Conservation (phyloP, 2,329 filamentous ascomycete species). For the Trichocomaceae sp. region DNA sequence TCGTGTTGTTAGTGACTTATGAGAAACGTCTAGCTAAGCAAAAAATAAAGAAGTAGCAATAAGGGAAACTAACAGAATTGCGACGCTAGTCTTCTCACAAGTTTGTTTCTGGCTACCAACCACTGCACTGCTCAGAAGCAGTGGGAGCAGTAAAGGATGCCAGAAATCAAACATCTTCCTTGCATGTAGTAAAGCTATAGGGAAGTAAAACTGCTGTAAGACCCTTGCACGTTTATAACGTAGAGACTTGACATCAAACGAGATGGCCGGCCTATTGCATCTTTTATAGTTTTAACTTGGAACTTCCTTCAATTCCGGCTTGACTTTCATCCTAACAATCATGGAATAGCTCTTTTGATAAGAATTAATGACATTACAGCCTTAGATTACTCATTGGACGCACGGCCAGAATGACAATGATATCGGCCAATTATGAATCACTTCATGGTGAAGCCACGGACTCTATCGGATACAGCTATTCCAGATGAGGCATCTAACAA, state of each 20-base stretch:
- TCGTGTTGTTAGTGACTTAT: not conserved
- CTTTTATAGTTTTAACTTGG: not conserved
- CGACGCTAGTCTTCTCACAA: conserved; percentile 29
- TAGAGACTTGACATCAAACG: too few relatives aligned
- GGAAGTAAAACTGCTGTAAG: too few relatives aligned
- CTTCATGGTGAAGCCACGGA: too few relatives aligned
- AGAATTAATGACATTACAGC: too few relatives aligned
- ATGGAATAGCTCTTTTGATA: too few relatives aligned
- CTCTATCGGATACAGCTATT: too few relatives aligned
- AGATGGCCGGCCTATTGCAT: too few relatives aligned
- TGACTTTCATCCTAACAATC: too few relatives aligned
- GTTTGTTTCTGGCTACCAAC: conserved; percentile 15
- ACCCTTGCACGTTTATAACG: not conserved
- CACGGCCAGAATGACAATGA: too few relatives aligned
- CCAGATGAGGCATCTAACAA: too few relatives aligned
- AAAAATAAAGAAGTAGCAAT: not conserved
- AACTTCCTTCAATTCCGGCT: not conserved
- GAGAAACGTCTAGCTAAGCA: not conserved
- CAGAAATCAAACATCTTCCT: not conserved
- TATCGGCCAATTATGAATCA: too few relatives aligned
- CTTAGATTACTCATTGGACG: too few relatives aligned
- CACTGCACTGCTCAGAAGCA: conserved; percentile 1
- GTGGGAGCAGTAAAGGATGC: not conserved
- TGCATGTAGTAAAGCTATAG: not conserved
- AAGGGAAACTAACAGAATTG: conserved; percentile 24